Evolutionary conservation across 2,329 filamentous ascomycete genomes (phyloP).

Genomic region (Paraconiothyrium sp.): DNA sequence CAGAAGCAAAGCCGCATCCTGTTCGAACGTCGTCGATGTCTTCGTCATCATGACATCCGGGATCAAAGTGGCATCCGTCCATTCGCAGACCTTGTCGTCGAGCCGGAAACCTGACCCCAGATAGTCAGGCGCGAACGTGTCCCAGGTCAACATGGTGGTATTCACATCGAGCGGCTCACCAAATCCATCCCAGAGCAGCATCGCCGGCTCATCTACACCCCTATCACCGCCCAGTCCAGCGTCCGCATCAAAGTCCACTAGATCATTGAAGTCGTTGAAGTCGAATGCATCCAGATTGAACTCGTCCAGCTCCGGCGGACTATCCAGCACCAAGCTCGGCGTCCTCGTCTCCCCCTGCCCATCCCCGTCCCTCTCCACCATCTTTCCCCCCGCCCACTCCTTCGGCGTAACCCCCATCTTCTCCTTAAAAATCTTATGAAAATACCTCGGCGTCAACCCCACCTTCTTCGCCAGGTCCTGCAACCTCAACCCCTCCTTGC

Average conservation of each 20-base stretch:
- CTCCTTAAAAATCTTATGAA: slow-evolving; percentile 68
- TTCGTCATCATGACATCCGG: slow-evolving; percentile 14
- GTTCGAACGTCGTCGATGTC: slow-evolving; percentile 28
- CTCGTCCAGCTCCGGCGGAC: background rate
- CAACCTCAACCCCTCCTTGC: slow-evolving; percentile 46
- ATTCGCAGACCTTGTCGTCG: slow-evolving; percentile 10
- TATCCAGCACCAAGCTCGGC: slow-evolving; percentile 8
- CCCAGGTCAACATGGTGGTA: slow-evolving; percentile 25
- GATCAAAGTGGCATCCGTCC: slow-evolving; percentile 7
- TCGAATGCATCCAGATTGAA: slow-evolving; percentile 27
- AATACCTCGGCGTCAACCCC: slow-evolving; percentile 66
- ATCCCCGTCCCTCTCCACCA: slow-evolving; percentile 22
- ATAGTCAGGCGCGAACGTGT: slow-evolving; percentile 18
- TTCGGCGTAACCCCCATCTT: slow-evolving; percentile 63
- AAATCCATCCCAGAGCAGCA: slow-evolving; percentile 21
- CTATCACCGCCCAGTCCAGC: slow-evolving; percentile 19
- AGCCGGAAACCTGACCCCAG: slow-evolving; percentile 10
- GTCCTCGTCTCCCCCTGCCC: slow-evolving; percentile 16
- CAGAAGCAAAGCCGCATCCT: slow-evolving; percentile 28
- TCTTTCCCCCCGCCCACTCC: slow-evolving; percentile 46
- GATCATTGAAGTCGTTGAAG: slow-evolving; percentile 40
- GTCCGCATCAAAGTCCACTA: slow-evolving; percentile 35
- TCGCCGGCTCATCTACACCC: slow-evolving; percentile 15
- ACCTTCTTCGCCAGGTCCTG: slow-evolving; percentile 61
- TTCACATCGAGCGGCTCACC: slow-evolving; percentile 29